Evolutionary conservation across 495 filamentous ascomycete species (phyloP).

Genomic region (Hypoxylon rickii): DNA sequence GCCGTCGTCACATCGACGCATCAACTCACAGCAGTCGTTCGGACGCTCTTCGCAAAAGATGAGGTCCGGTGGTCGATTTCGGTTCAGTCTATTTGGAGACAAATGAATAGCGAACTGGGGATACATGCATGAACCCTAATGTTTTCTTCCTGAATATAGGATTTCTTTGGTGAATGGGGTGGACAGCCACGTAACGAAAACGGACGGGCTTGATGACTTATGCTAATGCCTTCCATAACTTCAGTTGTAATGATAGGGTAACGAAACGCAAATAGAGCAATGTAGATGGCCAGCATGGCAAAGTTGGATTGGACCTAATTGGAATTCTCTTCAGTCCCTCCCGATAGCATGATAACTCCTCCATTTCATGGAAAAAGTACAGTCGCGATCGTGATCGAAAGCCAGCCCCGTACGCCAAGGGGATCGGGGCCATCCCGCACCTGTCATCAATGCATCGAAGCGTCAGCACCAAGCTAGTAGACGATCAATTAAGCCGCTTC

Average conservation of each 20-base stretch:
- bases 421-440: too few species aligned
- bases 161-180: background rate
- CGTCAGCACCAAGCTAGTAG: too few species aligned
- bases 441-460: too few species aligned
- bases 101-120: constrained; percentile 9
- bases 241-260: constrained; percentile 25
- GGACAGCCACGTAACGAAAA: background rate
- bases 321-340: background rate
- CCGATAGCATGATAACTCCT: background rate
- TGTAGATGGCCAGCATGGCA: constrained; percentile 16
- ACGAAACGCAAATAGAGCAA: constrained; percentile 25
- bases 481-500: too few species aligned
- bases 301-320: constrained; percentile 19
- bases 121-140: too few species aligned
- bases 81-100: constrained; percentile 37
- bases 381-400: too few species aligned
- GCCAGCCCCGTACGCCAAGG: too few species aligned
- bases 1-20: constrained; percentile 30
- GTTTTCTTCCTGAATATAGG: too few species aligned
- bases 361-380: too few species aligned
- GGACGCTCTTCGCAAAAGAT: constrained; percentile 35
- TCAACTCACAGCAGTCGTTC: constrained; percentile 42
- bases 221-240: constrained; percentile 19
- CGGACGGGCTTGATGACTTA: constrained; percentile 23
- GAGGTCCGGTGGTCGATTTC: constrained; percentile 32